Percentiles rank a stretch among this genome's conserved stretches.
Conservation (phyloP, 23 red algal genomes). For the Cyanidium caldarium region DNA sequence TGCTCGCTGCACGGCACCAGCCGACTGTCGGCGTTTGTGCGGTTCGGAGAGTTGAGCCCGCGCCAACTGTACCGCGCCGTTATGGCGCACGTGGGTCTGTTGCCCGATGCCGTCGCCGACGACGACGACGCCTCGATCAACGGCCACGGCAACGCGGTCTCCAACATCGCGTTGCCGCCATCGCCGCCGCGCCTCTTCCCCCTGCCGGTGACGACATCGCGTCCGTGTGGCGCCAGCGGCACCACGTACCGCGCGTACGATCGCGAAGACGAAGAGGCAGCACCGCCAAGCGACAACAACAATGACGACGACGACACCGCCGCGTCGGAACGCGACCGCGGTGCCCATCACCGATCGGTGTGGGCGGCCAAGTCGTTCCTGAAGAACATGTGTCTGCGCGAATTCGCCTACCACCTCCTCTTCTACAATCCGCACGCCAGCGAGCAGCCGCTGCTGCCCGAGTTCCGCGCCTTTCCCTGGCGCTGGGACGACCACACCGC, state of each 20-base stretch:
- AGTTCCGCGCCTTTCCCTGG: constrained; percentile 84
- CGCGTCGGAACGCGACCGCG: neutral
- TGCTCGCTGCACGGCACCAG: constrained; percentile 19
- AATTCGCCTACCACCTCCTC: constrained; percentile 85
- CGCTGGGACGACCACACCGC: constrained; percentile 26
- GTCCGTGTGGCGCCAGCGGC: neutral
- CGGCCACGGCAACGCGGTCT: neutral
- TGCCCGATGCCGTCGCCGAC: neutral
- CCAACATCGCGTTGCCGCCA: neutral
- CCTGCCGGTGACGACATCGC: neutral
- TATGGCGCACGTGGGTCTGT: no score
- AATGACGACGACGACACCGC: neutral
- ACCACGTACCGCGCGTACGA: neutral
- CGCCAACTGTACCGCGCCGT: constrained; percentile 41
- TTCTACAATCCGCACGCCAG: constrained; percentile 37
- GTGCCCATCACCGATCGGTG: neutral
- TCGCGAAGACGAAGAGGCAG: neutral
- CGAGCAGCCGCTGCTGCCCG: constrained; percentile 54
- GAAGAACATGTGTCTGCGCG: constrained; percentile 90
- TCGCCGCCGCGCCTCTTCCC: neutral
- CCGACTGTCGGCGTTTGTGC: constrained; percentile 60
- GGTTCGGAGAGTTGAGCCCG: constrained; percentile 90
- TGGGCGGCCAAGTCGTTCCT: constrained; percentile 48
- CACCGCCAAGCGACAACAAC: neutral
- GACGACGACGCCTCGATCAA: neutral